Conservation (phyloP, 2,329 filamentous ascomycete genomes). For the Ophiostoma fasciatum region DNA sequence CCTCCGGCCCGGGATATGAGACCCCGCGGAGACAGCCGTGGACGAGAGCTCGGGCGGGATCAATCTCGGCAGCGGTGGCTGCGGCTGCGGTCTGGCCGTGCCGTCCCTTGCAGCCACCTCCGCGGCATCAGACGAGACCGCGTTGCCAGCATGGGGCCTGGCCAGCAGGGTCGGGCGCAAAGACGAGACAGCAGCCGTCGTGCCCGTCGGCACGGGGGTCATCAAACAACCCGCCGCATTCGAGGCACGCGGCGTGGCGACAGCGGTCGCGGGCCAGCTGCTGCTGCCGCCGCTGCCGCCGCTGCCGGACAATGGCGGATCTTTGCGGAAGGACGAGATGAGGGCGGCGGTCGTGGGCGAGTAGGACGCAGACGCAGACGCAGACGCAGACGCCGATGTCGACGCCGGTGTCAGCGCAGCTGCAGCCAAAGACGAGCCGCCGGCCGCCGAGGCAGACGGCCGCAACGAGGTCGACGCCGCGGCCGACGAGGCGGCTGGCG, state of each 20-base stretch:
- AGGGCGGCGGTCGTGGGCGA: constrained; percentile 4
- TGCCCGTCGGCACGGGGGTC: constrained; percentile 4
- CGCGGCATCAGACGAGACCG: not conserved
- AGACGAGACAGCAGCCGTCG: constrained; percentile 1
- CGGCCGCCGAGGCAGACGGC: too few species aligned
- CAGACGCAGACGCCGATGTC: too few species aligned
- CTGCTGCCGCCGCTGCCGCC: not conserved
- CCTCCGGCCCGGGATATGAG: too few species aligned
- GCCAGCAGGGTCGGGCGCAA: not conserved
- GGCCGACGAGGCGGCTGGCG: not conserved
- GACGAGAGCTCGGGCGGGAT: too few species aligned
- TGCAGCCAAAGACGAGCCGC: not conserved
- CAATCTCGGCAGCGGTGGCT: not conserved
- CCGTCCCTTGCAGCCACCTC: not conserved
- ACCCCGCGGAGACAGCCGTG: too few species aligned
- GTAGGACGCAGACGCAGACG: too few species aligned
- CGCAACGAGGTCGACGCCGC: not conserved
- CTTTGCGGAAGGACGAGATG: constrained; percentile 6
- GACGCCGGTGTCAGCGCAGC: constrained; percentile 1
- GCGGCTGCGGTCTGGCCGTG: constrained; percentile 1
- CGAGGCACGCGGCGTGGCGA: not conserved
- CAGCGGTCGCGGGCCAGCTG: not conserved
- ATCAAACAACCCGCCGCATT: not conserved
- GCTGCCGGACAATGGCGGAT: not conserved
- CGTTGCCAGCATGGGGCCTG: constrained; percentile 1